These are phyloP conservation scores for Candida montana DNA, from an alignment of 805 yeast genomes.

Conservation along the genomic window DNA sequence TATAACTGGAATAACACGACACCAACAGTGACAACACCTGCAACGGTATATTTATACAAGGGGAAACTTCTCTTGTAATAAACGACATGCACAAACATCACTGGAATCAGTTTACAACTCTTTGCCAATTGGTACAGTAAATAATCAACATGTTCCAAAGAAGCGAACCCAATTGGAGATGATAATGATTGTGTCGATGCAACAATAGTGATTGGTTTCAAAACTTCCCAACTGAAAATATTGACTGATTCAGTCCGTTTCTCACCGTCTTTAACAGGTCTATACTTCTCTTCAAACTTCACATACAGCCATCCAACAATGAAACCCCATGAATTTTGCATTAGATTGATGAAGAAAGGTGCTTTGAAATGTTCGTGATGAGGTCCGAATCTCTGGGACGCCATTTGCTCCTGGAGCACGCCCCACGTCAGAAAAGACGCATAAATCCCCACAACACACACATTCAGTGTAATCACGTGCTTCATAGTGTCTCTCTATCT, in stretches of 20 bases:
- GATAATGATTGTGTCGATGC: conserved; percentile 65
- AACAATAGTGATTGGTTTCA: conserved; percentile 21
- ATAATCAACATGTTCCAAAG: conserved; percentile 80
- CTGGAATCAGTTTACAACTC: conserved; percentile 91
- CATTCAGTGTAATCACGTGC: conserved; percentile 14
- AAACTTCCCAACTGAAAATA: conserved; percentile 11
- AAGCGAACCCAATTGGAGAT: conserved; percentile 75
- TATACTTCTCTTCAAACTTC: conserved; percentile 24
- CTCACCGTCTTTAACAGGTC: too few relatives aligned
- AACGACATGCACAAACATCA: conserved; percentile 75
- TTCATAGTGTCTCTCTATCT: background rate
- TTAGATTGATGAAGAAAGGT: conserved; percentile 70
- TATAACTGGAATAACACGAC: conserved; percentile 63
- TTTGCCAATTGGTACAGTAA: conserved; percentile 82
- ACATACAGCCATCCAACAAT: conserved; percentile 62
- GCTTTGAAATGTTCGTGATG: conserved; percentile 56
- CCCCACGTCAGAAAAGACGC: conserved; percentile 90
- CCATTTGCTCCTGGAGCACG: conserved; percentile 80
- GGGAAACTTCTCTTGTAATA: conserved; percentile 72
- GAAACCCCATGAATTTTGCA: conserved; percentile 72
- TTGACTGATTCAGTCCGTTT: conserved; percentile 14
- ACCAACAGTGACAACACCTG: conserved; percentile 73
- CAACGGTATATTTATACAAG: conserved; percentile 70
- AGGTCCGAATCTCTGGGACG: conserved; percentile 65
- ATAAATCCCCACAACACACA: conserved; percentile 63